Conservation (phyloP, 2,329 filamentous ascomycete species). For the Phialophora macrospora region DNA sequence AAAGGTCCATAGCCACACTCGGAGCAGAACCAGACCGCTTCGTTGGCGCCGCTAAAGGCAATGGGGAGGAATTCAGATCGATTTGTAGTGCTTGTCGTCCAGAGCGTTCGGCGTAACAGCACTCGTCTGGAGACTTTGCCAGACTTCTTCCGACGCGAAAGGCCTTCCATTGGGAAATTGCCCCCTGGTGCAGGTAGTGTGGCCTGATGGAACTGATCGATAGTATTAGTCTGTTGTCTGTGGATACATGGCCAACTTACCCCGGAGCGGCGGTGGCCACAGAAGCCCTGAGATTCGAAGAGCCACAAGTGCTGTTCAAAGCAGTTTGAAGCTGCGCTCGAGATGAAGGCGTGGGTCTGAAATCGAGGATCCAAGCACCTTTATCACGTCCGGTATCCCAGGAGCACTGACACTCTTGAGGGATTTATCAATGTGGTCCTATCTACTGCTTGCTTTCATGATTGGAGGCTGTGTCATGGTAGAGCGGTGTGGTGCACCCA, state of each 20-base stretch:
- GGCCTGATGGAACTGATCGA: neutral
- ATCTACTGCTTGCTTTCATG: neutral
- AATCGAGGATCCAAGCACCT: neutral
- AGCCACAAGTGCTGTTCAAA: neutral
- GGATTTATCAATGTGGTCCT: neutral
- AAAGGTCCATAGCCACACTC: slow-evolving; percentile 6
- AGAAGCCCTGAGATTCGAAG: neutral
- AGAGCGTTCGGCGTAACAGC: neutral
- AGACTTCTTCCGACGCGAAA: neutral
- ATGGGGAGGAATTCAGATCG: neutral
- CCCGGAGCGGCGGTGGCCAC: no score
- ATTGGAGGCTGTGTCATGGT: neutral
- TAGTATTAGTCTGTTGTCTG: neutral
- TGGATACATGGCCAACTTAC: neutral
- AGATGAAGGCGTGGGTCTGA: neutral
- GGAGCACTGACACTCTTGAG: neutral
- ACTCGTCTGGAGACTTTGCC: neutral
- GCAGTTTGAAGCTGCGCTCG: neutral
- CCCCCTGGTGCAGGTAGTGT: neutral
- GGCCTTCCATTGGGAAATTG: neutral
- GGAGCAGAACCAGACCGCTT: slow-evolving; percentile 20
- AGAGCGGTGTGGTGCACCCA: neutral
- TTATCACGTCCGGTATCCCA: neutral
- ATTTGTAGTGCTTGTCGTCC: neutral
- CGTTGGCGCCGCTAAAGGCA: neutral